phyloP scores from a whole-genome alignment of 345 rosid species.

The Linum tenue region DNA sequence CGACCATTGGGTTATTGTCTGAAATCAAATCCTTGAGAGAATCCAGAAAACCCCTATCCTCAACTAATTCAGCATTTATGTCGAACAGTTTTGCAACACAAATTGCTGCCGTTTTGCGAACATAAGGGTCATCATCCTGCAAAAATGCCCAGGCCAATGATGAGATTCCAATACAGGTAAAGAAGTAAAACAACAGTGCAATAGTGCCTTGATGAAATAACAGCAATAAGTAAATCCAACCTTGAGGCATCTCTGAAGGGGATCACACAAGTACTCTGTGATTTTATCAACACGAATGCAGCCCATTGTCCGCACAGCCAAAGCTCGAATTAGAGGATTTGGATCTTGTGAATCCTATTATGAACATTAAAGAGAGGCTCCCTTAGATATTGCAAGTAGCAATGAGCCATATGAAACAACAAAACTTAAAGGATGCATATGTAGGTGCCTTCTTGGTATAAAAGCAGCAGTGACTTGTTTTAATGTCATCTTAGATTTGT shows the following conservation, averaged over 20 bases:
- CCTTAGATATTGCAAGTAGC: neutral
- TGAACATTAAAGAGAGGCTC: conserved; percentile 15
- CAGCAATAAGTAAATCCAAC: conserved; percentile 24
- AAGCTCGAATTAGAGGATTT: conserved; percentile 94
- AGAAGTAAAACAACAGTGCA: neutral
- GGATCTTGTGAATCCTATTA: conserved; percentile 98
- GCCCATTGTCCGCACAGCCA: conserved; percentile 99
- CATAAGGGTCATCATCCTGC: conserved; percentile 99
- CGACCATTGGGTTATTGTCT: conserved; percentile 99
- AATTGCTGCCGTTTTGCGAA: conserved; percentile 94
- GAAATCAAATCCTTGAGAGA: conserved; percentile 96
- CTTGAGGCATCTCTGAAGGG: conserved; percentile 99
- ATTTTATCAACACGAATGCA: conserved; percentile 99
- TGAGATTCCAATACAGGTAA: neutral
- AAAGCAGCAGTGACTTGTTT: too few species aligned
- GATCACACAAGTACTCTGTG: conserved; percentile 96
- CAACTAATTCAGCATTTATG: conserved; percentile 97
- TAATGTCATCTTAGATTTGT: too few species aligned
- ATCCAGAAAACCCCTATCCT: conserved; percentile 95
- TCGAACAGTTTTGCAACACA: conserved; percentile 98
- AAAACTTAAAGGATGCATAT: too few species aligned
- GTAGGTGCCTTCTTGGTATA: too few species aligned
- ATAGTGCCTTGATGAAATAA: neutral
- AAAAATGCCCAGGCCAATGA: conserved; percentile 1
- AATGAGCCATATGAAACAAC: neutral